Conservation (phyloP, 352 stramenopile species). For the Phytopythium sindhum region DNA sequence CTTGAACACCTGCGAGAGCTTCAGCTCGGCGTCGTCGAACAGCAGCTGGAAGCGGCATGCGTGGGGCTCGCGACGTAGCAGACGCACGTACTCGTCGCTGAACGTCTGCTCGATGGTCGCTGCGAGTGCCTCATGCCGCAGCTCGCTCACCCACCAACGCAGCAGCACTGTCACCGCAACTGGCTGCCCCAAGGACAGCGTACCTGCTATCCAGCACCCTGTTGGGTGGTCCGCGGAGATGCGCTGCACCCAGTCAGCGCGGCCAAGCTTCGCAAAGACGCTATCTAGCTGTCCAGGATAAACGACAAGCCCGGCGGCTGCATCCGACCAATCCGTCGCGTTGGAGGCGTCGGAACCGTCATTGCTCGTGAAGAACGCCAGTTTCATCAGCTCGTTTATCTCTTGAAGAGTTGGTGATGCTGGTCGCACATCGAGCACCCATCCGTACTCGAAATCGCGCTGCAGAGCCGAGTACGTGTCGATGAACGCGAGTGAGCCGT, state of each 20-base stretch:
- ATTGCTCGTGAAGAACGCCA: background rate
- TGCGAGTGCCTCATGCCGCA: conserved; percentile 9
- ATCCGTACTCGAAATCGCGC: conserved; percentile 17
- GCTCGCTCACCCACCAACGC: conserved; percentile 15
- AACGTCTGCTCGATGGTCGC: conserved; percentile 12
- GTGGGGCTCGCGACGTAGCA: conserved; percentile 13
- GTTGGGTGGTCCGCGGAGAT: conserved; percentile 12
- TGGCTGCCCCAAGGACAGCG: conserved; percentile 8
- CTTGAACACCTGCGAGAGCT: conserved; percentile 27
- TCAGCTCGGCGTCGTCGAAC: conserved; percentile 15
- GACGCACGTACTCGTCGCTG: conserved; percentile 11
- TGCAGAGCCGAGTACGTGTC: conserved; percentile 10
- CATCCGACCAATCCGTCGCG: background rate
- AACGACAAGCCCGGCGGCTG: conserved; percentile 3
- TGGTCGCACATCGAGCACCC: conserved; percentile 14
- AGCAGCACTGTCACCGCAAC: conserved; percentile 8
- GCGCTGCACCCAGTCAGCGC: conserved; percentile 10
- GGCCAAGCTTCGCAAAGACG: conserved; percentile 10
- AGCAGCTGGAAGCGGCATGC: conserved; percentile 17
- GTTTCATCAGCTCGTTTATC: background rate
- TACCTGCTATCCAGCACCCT: conserved; percentile 12
- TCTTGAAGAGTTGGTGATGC: background rate
- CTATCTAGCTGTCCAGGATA: background rate
- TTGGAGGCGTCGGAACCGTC: background rate
- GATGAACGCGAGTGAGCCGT: conserved; percentile 15